Evolutionary conservation across 305 asterid species (phyloP), one percentile per base, ranked within the genome.

Genomic region (Fraxinus albicans): DNA sequence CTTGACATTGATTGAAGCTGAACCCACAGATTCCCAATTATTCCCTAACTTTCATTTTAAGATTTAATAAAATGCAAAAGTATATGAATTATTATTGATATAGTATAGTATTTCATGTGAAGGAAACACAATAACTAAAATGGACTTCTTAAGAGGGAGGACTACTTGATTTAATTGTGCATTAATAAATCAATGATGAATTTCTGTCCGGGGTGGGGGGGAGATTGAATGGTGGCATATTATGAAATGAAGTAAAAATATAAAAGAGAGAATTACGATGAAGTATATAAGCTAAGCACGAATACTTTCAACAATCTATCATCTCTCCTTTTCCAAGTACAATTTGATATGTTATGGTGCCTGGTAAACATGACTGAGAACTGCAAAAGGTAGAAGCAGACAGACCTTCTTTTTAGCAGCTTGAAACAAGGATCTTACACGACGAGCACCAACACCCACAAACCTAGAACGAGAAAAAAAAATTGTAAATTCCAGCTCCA

Each of bases 361-460:
- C 31, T 34, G 40, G 78, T 27, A 63, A 42, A 17, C 38, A 65
- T 33, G 27, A 35, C 53, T 21, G 50, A 2, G 10, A 50, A 72
- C 70, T 36, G 74, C 80, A 58, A 69, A 38, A 86, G 38, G 80
- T 38, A 73, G 10, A 69, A 75, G 75, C 73, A 79, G 55, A 77
- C 79, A 23, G 76, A 94, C 98, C 98, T 95, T 96, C 85, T 96
- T 96, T 85, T 95, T 96, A 81, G 98, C 99, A 35, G 98, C 99
- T 92, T 95, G 98, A 88, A 95, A 95, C 90, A 95, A 86, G 69
- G 98, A 95, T 91, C 98, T 91, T 79, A 95, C 98, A 77, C 98
- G 93, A n/a, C 98, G 95, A 84, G 98, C 98, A 88, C 98, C 98
- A 81, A 95, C 98, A 67, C 98, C 98, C 60, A 95, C 98, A 91